Percentiles rank a stretch among this genome's conserved stretches.
Conservation (phyloP, 2,329 filamentous ascomycete species). For the Purpureocillium lavendulum region DNA sequence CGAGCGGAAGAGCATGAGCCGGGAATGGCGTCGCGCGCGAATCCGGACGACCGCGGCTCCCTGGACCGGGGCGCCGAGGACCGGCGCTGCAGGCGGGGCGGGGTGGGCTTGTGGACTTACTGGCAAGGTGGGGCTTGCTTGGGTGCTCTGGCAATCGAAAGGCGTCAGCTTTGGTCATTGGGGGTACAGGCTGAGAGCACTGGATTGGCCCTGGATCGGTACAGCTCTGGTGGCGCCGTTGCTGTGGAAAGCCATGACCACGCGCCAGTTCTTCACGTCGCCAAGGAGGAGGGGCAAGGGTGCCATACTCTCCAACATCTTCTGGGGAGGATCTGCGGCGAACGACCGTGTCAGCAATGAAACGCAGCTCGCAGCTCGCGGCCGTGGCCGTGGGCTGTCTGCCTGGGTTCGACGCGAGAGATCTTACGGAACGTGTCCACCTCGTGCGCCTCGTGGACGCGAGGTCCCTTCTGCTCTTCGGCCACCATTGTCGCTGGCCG, state of each 20-base stretch:
- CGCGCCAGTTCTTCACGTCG: neutral
- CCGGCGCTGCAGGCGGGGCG: neutral
- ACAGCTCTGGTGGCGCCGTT: too few relatives aligned
- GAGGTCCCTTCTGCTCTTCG: slow-evolving; percentile 33
- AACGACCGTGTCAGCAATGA: slow-evolving; percentile 12
- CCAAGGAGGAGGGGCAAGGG: neutral
- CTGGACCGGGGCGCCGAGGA: too few relatives aligned
- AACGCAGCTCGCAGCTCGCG: too few relatives aligned
- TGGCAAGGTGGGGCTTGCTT: slow-evolving; percentile 57
- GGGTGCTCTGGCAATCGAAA: slow-evolving; percentile 50
- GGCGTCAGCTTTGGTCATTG: slow-evolving; percentile 15
- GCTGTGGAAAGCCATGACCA: neutral
- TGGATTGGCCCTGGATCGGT: too few relatives aligned
- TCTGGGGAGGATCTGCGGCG: slow-evolving; percentile 49
- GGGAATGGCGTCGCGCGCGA: slow-evolving; percentile 1
- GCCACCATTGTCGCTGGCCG: slow-evolving; percentile 29
- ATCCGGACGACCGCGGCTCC: slow-evolving; percentile 7
- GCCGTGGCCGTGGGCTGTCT: slow-evolving; percentile 2
- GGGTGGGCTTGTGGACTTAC: slow-evolving; percentile 33
- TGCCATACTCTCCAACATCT: slow-evolving; percentile 59
- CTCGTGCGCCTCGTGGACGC: slow-evolving; percentile 66
- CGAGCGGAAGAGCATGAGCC: slow-evolving; percentile 4
- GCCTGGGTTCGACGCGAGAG: neutral
- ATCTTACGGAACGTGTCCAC: slow-evolving; percentile 64
- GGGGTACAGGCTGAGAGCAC: neutral